These are phyloP conservation scores for Lagenaria siceraria DNA, from an alignment of 306 rosid species.

Conservation along the genomic window DNA sequence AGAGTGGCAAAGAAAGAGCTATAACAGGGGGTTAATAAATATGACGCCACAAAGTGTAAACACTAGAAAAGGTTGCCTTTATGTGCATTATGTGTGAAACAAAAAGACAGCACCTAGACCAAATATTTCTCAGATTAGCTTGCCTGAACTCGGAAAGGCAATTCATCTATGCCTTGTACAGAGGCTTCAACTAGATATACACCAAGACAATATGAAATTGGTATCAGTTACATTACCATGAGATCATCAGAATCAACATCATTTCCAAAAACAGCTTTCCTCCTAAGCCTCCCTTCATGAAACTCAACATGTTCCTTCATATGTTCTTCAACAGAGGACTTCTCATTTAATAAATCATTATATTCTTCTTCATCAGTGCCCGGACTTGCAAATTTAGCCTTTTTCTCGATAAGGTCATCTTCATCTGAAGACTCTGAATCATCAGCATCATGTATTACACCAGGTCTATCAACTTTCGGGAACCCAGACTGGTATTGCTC, in stretches of 20 bases:
- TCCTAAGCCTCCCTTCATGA: conserved; percentile 64
- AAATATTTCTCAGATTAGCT: neutral
- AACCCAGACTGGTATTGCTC: conserved; percentile 20
- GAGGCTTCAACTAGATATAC: neutral
- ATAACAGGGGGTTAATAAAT: neutral
- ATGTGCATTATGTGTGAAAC: neutral
- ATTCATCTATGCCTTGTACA: neutral
- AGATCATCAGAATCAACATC: conserved; percentile 33
- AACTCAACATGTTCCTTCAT: conserved; percentile 59
- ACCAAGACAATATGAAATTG: neutral
- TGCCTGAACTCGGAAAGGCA: neutral
- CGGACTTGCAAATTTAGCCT: conserved; percentile 9
- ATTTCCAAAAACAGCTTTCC: conserved; percentile 53
- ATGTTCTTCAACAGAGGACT: conserved; percentile 15
- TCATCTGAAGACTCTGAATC: conserved; percentile 43
- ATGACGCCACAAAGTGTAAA: neutral
- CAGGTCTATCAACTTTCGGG: conserved; percentile 16
- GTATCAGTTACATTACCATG: conserved; percentile 27
- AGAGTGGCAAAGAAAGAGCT: neutral
- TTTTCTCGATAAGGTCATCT: conserved; percentile 20
- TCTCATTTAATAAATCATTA: conserved; percentile 15
- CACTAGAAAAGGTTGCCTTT: neutral
- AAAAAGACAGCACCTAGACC: neutral
- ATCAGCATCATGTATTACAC: conserved; percentile 23
- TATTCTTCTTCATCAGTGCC: conserved; percentile 22